Conservation (phyloP, 78 protist species). For the Dictyostelium brefeldianum region DNA sequence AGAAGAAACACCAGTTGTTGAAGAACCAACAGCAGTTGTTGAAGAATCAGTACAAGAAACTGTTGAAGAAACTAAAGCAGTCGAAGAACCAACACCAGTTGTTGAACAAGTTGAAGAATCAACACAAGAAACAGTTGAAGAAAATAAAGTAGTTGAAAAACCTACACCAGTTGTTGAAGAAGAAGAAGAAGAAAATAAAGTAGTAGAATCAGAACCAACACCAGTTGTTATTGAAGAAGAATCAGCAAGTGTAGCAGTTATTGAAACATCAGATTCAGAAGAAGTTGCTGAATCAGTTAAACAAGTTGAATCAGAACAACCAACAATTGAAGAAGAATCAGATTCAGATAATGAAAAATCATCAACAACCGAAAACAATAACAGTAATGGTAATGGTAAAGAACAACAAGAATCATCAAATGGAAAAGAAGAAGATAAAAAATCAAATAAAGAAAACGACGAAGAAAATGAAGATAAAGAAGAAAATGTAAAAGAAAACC, state of each 20-base stretch:
- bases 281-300: background rate
- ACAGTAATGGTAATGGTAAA: background rate
- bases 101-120: background rate
- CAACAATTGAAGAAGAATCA: conserved; percentile 28
- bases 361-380: background rate
- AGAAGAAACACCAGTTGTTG: conserved; percentile 38
- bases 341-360: conserved; percentile 4
- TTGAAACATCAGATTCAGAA: conserved; percentile 16
- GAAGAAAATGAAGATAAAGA: background rate
- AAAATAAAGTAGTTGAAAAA: conserved; percentile 7
- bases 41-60: background rate
- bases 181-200: background rate
- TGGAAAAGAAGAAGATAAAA: background rate
- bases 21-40: background rate
- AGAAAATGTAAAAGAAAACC: conserved; percentile 8
- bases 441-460: background rate
- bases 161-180: conserved; percentile 9
- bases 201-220: conserved; percentile 15
- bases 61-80: background rate
- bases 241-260: background rate
- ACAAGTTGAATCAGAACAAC: conserved; percentile 22
- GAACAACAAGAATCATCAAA: background rate
- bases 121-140: background rate
- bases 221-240: conserved; percentile 30
- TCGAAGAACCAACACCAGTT: background rate